Evolutionary conservation across 2,329 filamentous ascomycete genomes (phyloP), one percentile per base, ranked within the genome.

Genomic region (Ramularia collo-cygni): DNA sequence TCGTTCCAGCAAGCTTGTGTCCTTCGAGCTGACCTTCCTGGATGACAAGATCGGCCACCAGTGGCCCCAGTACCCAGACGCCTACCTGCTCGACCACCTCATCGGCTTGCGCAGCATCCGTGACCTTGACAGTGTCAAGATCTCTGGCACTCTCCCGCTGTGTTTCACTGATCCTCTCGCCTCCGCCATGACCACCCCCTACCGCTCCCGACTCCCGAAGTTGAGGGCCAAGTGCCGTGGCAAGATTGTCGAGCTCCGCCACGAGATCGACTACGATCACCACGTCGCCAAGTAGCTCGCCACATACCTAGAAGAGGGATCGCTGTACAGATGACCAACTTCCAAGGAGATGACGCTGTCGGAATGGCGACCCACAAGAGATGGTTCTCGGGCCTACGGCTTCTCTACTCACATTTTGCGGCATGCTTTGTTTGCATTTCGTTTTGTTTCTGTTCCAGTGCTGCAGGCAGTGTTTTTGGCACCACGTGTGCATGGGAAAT

Each of bases 91-190:
- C 29, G 13, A n/a, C 3, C 40, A 21, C 35, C 37, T 60, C 35
- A 37, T 39, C 18, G 14, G 27, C 7, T 44, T 60, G 21, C 40
- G 35, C 21, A 40, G 35, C 7, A 37, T 60, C 24, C 48, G 49
- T 26, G 50, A 46, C 13, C 41, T 59, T 21, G 28, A 45, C 14
- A 18, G 35, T 4, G 57, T 55, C 5, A 24, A 13, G 3, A 53
- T 59, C 39, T 37, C 32, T 3, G 57, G 57, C 28, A 51, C 53
- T 38, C 39, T 60, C 29, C 54, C 54, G 2, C 10, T 34, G 16
- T 40, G 41, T 35, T 55, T 52, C 38, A 48, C 52, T 3, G 29
- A 37, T 19, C 44, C 52, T 4, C 33, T 54, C 15, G 30, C 17
- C 13, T 15, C 35, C 15, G 44, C 48, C 43, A 54, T 56, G 51